phyloP scores from a whole-genome alignment of 768 basidiomycete genomes.

The Leccinum aurantiacum region DNA sequence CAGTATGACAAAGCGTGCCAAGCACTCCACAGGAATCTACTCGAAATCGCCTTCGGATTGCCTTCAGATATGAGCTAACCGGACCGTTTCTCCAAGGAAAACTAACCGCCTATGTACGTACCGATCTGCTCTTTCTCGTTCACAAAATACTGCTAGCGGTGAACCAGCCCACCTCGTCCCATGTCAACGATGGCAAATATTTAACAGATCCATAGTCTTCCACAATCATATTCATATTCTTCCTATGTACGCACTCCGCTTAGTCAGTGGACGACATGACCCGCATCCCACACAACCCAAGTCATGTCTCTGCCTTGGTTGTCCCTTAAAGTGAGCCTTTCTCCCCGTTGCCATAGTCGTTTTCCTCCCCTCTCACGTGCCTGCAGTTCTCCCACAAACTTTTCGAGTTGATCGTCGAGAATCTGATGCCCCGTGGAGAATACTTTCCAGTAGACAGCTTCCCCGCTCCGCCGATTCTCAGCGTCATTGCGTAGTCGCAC shows the following conservation, averaged over 20 bases:
- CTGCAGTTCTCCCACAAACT: conserved; percentile 1
- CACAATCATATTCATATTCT: neutral
- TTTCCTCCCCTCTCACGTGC: conserved; percentile 3
- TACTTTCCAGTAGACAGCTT: conserved; percentile 1
- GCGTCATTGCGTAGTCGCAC: conserved; percentile 4
- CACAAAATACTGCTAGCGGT: neutral
- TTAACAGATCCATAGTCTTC: neutral
- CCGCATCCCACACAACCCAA: conserved; percentile 24
- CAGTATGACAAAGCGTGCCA: neutral
- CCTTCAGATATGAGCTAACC: neutral
- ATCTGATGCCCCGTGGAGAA: conserved; percentile 11
- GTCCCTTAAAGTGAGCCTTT: conserved; percentile 1
- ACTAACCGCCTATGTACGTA: neutral
- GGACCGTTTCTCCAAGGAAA: neutral
- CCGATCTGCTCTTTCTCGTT: neutral
- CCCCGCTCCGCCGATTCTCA: neutral
- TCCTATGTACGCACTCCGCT: neutral
- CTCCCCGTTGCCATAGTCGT: conserved; percentile 9
- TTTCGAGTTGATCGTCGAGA: conserved; percentile 12
- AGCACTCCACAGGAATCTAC: neutral
- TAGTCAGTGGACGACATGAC: neutral
- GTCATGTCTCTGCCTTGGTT: neutral
- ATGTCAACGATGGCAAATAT: neutral
- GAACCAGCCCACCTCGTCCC: neutral
- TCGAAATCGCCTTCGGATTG: neutral